These are phyloP conservation scores for Penicillium sp. DNA, from an alignment of 2,329 filamentous ascomycete species.

Conservation along the genomic window DNA sequence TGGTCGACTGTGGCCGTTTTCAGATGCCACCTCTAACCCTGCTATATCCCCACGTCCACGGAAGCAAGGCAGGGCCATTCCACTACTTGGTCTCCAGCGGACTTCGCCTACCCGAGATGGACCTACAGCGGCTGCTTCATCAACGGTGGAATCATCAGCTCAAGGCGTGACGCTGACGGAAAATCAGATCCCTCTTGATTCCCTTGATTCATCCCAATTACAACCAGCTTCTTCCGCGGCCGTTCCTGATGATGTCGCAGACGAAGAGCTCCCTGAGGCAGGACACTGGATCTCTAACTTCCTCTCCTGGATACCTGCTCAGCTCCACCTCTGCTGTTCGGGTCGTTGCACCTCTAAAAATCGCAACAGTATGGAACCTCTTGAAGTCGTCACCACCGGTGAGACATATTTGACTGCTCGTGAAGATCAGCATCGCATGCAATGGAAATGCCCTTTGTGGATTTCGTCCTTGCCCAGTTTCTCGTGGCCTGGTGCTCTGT, in stretches of 20 bases:
- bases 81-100: background rate
- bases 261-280: background rate
- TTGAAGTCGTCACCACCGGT: slow-evolving; percentile 6
- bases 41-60: background rate
- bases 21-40: background rate
- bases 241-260: background rate
- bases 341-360: background rate
- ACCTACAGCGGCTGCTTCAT: background rate
- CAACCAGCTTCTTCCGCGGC: background rate
- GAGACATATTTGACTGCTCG: slow-evolving; percentile 20
- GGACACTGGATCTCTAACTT: background rate
- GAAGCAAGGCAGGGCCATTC: slow-evolving; percentile 1
- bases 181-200: background rate
- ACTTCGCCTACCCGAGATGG: background rate
- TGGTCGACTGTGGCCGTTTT: slow-evolving; percentile 1
- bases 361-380: background rate
- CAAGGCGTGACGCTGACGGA: background rate
- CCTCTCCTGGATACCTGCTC: slow-evolving; percentile 6
- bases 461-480: background rate
- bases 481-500: background rate
- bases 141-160: background rate
- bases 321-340: slow-evolving; percentile 9
- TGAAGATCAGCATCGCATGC: background rate
- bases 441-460: background rate
- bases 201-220: background rate